A percentile compares a stretch with the other conserved stretches of the same genome.
Evolutionary conservation across 2,329 filamentous ascomycete species (phyloP).

Genomic region (Neonectria sp.): DNA sequence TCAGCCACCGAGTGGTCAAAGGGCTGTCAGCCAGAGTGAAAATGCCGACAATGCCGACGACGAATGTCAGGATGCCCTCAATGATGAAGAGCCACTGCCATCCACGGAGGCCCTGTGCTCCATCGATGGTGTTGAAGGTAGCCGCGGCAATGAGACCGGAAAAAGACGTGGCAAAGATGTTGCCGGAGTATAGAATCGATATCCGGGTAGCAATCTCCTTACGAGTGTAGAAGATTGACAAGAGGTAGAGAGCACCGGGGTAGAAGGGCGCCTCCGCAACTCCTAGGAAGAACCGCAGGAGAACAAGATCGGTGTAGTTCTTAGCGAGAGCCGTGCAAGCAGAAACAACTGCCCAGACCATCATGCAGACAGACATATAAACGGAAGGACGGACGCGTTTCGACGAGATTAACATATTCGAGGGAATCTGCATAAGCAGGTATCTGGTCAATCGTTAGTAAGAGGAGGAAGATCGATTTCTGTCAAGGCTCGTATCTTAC

Average conservation of each 20-base stretch:
- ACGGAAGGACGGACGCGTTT: slow-evolving; percentile 58
- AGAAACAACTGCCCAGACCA: slow-evolving; percentile 57
- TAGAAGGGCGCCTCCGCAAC: slow-evolving; percentile 58
- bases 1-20: slow-evolving; percentile 55
- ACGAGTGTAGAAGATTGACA: slow-evolving; percentile 69
- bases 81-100: slow-evolving; percentile 55
- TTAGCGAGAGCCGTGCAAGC: slow-evolving; percentile 58
- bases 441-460: slow-evolving; percentile 32
- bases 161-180: slow-evolving; percentile 55
- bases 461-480: rapidly evolving
- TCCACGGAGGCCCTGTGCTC: slow-evolving; percentile 44
- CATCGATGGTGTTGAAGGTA: slow-evolving; percentile 54
- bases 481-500: slow-evolving; percentile 37
- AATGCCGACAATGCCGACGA: slow-evolving; percentile 49
- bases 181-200: slow-evolving; percentile 60
- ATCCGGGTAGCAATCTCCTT: slow-evolving; percentile 60
- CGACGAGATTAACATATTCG: slow-evolving; percentile 56
- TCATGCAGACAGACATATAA: slow-evolving; percentile 58
- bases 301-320: slow-evolving; percentile 58
- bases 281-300: slow-evolving; percentile 58
- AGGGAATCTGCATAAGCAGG: slow-evolving; percentile 53
- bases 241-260: slow-evolving; percentile 54
- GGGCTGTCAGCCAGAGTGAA: slow-evolving; percentile 57
- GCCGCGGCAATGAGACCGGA: slow-evolving; percentile 61
- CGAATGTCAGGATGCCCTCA: slow-evolving; percentile 49